Conservation (phyloP, 768 basidiomycete species). For the Boletales sp. region DNA sequence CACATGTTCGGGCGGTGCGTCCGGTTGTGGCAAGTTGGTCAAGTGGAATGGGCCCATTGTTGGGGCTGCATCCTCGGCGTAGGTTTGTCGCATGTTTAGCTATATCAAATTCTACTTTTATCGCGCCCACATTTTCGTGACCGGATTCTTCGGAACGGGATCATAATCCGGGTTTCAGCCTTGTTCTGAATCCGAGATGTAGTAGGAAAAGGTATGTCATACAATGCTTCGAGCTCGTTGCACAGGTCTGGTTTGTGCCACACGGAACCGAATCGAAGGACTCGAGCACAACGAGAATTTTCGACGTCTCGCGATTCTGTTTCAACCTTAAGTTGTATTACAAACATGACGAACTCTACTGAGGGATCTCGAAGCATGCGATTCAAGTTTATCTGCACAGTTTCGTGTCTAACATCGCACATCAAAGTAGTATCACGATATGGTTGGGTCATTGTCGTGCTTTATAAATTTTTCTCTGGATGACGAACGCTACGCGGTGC, state of each 20-base stretch:
- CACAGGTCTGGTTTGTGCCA: background rate
- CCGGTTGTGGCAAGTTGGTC: too few species aligned
- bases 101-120: background rate
- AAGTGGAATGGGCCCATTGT: background rate
- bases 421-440: background rate
- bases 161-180: background rate
- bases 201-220: background rate
- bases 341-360: too few species aligned
- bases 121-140: background rate
- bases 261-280: background rate
- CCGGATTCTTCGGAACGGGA: background rate
- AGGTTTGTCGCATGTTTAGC: conserved; percentile 1
- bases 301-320: too few species aligned
- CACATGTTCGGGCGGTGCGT: too few species aligned
- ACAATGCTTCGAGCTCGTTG: background rate
- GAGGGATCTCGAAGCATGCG: too few species aligned
- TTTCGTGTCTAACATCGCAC: background rate
- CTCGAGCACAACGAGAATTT: background rate
- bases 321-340: too few species aligned
- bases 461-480: too few species aligned
- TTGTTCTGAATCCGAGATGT: background rate
- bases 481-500: too few species aligned
- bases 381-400: too few species aligned
- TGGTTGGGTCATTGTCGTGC: too few species aligned
- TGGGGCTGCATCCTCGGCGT: background rate